Conservation (phyloP, 2,329 filamentous ascomycete species). For the Penicillium italicum region DNA sequence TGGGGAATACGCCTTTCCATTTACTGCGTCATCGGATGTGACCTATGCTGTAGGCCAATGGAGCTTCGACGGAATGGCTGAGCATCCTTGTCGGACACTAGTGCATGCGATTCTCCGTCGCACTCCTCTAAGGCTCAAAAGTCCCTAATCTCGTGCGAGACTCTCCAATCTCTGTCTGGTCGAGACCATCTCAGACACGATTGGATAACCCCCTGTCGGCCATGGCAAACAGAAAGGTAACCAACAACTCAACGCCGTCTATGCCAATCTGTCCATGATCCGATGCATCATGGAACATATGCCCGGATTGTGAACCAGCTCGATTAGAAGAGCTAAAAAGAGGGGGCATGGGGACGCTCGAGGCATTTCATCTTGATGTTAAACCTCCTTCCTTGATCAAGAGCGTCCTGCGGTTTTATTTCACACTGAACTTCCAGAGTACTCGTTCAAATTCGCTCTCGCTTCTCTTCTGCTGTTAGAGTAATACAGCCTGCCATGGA, state of each 20-base stretch:
- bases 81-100: not conserved
- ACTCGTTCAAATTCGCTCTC: not conserved
- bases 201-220: not conserved
- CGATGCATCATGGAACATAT: not conserved
- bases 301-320: not conserved
- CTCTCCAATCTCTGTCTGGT: not conserved
- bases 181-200: not conserved
- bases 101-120: not conserved
- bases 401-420: not conserved
- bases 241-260: not conserved
- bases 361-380: not conserved
- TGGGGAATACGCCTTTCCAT: too few relatives aligned
- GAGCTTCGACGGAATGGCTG: not conserved
- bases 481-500: not conserved
- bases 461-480: not conserved
- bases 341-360: not conserved
- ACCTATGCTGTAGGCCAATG: too few relatives aligned
- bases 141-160: not conserved
- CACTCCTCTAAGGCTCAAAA: not conserved
- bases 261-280: not conserved
- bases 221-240: not conserved
- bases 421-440: not conserved
- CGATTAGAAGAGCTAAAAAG: not conserved
- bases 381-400: not conserved
- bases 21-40: too few relatives aligned